These are phyloP conservation scores for Cercospora citrullina DNA, from an alignment of 2,329 filamentous ascomycete genomes.

Conservation along the genomic window DNA sequence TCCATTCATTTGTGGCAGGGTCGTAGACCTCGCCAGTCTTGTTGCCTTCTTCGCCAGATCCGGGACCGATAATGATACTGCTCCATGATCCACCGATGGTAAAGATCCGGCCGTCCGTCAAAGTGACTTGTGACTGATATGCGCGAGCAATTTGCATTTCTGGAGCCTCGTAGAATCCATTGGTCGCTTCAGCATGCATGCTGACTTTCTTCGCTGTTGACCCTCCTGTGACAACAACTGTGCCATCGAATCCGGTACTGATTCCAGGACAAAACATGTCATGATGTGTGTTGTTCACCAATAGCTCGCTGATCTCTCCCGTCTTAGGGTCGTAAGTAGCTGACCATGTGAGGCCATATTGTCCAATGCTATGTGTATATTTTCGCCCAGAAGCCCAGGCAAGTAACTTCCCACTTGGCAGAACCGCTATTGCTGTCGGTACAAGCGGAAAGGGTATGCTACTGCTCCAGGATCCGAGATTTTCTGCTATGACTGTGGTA, in stretches of 20 bases:
- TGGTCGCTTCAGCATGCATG: not conserved
- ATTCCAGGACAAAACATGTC: not conserved
- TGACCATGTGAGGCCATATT: not conserved
- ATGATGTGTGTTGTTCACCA: not conserved
- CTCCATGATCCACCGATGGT: not conserved
- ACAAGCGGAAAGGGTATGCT: not conserved
- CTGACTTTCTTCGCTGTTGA: constrained; percentile 1
- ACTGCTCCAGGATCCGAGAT: not conserved
- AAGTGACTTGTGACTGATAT: not conserved
- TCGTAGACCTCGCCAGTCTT: not conserved
- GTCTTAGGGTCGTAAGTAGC: not conserved
- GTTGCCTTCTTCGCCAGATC: not conserved
- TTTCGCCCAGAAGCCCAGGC: not conserved
- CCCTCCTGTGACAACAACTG: not conserved
- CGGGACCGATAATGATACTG: not conserved
- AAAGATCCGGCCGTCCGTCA: not conserved
- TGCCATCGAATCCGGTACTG: not conserved
- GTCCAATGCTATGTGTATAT: not conserved
- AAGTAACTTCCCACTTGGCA: not conserved
- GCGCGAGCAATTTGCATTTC: constrained; percentile 3
- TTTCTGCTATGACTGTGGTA: not conserved
- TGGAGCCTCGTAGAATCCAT: not conserved
- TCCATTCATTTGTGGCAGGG: not conserved
- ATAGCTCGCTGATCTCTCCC: not conserved
- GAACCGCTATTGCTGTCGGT: not conserved